A percentile compares a stretch with the other conserved stretches of the same genome.
Evolutionary conservation across 2,329 filamentous ascomycete genomes (phyloP).

Genomic region (Pyrenochaeta sp.): DNA sequence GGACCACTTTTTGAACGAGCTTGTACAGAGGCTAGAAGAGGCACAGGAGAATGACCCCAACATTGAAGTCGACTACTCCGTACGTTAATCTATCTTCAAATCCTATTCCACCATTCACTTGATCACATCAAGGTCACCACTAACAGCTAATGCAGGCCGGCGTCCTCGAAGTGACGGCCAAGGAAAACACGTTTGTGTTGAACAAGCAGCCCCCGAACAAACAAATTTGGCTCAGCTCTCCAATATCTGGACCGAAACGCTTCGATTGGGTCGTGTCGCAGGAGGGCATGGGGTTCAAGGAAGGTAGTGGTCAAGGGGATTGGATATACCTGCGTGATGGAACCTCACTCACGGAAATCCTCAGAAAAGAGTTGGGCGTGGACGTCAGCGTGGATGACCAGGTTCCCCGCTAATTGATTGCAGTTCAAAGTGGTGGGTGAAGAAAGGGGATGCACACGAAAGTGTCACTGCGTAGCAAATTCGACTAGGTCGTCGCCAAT

Average conservation of each 20-base stretch:
- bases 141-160: conserved; percentile 70
- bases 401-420: conserved; percentile 33
- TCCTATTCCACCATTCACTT: not conserved
- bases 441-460: not conserved
- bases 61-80: conserved; percentile 88
- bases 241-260: conserved; percentile 88
- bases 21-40: conserved; percentile 71
- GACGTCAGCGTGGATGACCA: conserved; percentile 52
- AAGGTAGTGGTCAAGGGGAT: conserved; percentile 74
- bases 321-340: conserved; percentile 92
- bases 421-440: not conserved
- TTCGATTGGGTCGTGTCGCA: conserved; percentile 85
- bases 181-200: conserved; percentile 83
- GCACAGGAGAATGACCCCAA: conserved; percentile 76
- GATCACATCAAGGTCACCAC: not conserved
- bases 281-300: conserved; percentile 80
- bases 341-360: conserved; percentile 74
- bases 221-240: conserved; percentile 95
- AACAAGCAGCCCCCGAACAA: conserved; percentile 99
- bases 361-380: conserved; percentile 79
- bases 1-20: conserved; percentile 74
- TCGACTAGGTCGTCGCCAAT: not conserved
- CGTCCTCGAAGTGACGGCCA: conserved; percentile 77
- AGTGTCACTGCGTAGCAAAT: not conserved
- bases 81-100: conserved; percentile 57